Evolutionary conservation across 306 rosid species (phyloP), one percentile per base, ranked within the genome.

Genomic region (Quercus bicolor): DNA sequence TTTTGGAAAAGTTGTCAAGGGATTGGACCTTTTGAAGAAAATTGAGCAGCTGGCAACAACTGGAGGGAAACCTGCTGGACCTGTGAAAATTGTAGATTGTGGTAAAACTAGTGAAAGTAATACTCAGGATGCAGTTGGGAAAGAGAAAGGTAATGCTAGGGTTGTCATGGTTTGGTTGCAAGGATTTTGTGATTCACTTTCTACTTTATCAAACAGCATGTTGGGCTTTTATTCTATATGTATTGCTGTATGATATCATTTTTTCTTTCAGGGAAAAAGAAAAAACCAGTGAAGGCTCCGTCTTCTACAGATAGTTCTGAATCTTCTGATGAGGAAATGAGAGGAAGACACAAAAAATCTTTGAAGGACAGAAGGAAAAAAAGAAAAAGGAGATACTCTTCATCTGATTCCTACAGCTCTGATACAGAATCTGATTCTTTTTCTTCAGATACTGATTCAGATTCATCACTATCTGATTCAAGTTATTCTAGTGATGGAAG

Each of bases 1-100:
- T 75, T 96, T 96, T 79, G 99, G 98, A 75, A 96, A 89, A 80
- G 97, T 93, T 78, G 87, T 87, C 68, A 68, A 83, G 78, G 99
- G 99, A 72, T 73, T 93, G 77, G 89, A 96, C 52, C 70, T 89
- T 75, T 73, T 96, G 84, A 87, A 93, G 87, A 91, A 89, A 89
- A 89, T 93, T 64, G 99, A 96, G 89, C 90, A 65, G 81, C 73
- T 64, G 71, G 99, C 94, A 76, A 80, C 99, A 51, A 82, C 89
- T 57, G 90, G 87, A 34, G 99, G 99, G 85, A 93, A 89, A 78
- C 97, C 97, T 88, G 70, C 77, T 20, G 86, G 78, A 78, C 75
- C 86, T n/a, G 93, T 96, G 73, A 93, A 87, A 90, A 90, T 96
- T 85, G 78, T 86, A 71, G 94, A 91, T 81, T 96, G 93, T 77